Base-by-base conservation (phyloP, 2,329 filamentous ascomycete species). In the Claviceps fusiformis region DNA sequence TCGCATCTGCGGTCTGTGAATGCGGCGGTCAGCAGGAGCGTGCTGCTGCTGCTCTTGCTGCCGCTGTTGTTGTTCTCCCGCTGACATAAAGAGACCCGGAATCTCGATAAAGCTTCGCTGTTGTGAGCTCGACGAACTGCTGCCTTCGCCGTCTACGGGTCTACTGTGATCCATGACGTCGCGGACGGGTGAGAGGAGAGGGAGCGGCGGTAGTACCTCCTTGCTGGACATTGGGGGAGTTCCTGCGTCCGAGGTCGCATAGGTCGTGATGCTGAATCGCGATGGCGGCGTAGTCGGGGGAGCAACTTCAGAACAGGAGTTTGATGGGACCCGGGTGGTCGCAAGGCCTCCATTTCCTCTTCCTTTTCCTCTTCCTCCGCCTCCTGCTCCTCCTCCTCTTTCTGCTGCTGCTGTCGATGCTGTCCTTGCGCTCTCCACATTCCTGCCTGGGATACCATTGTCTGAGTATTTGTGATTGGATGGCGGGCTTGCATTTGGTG, bases 231-330 rank as follows among this genome's bases (percentile, higher is more conserved):
- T 59, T 37, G 56, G 58, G 43, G 69, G 65, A 13, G 66, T 64
- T 33, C 61, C 64, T 33, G 62, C 54, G 45, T 59, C 56, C 1
- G 79, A 77, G 2, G 81, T 79, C 29, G 77, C 75, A 62, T 79
- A 82, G 2, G 81, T 85, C 8, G 80, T 83, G 59, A 79, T 72
- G 67, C 82, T 86, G 66, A 85, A 86, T 49, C 79, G 78, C 51
- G 81, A 85, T 2, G 72, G 67, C 6, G 80, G 79, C 55, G 80
- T 76, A 13, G 71, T 68, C 72, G 75, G 11, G 43, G 75, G 11
- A 43, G 75, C 56, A 56, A 66, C 62, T 13, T 71, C 63, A 24
- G 67, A 9, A 29, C 41, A 33, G 11, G 53, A 51, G 33, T 50
- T 57, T 29, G 50, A 46, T 46, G 65, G 56, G 43, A 52, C 62